phyloP scores from a whole-genome alignment of 139 green algal species.

The Picochlorum sp. region DNA sequence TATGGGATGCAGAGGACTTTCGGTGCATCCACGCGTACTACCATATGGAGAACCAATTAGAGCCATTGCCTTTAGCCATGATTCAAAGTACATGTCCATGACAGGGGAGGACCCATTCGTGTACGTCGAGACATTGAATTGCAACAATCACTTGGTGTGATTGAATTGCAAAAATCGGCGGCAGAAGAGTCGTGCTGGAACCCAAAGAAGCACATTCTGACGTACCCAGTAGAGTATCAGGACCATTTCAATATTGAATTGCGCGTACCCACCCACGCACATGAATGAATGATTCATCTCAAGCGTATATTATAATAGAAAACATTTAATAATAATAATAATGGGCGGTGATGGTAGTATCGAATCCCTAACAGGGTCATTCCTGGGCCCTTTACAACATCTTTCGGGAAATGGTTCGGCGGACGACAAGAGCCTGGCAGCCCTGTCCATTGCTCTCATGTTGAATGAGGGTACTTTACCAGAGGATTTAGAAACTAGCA shows the following conservation, averaged over 20 bases:
- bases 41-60: conserved; percentile 21
- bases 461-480: too few species aligned
- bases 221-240: background rate
- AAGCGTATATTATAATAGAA: too few species aligned
- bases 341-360: too few species aligned
- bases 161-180: background rate
- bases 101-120: conserved; percentile 18
- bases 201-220: conserved; percentile 18
- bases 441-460: too few species aligned
- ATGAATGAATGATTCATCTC: background rate
- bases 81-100: conserved; percentile 29
- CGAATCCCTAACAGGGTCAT: too few species aligned
- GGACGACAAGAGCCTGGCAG: too few species aligned
- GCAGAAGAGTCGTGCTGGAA: conserved; percentile 24
- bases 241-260: conserved; percentile 6
- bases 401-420: too few species aligned
- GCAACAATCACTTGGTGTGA: conserved; percentile 1
- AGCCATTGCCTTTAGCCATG: conserved; percentile 22
- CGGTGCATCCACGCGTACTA: conserved; percentile 17
- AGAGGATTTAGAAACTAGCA: too few species aligned
- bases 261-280: background rate
- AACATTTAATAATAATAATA: too few species aligned
- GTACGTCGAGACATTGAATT: conserved; percentile 27
- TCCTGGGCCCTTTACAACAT: too few species aligned
- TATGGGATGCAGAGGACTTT: conserved; percentile 27